Evolutionary conservation across 306 rosid genomes (phyloP), one percentile per base, ranked within the genome.

Genomic region (Hippophae rhamnoides): DNA sequence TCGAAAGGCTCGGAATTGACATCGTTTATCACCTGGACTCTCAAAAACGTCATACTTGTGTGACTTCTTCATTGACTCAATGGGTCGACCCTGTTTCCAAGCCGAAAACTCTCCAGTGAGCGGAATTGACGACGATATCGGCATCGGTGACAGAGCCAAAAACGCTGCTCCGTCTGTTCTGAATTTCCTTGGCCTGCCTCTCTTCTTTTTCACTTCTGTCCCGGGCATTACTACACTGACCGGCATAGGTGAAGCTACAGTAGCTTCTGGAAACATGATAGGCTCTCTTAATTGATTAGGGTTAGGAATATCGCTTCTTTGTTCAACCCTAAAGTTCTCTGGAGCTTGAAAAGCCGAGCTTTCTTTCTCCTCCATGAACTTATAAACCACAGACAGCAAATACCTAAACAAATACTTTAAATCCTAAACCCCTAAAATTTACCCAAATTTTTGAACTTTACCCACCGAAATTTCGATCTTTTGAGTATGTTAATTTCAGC

Each of bases 61-160:
- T 10, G 83, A 70, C 78, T 87, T 90, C 74, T 81, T 90, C 67
- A 75, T 45, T 13, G 93, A 70, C 60, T 78, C 96, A 40, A 61
- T 8, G 0, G 93, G 77, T 67, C 84, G 74, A 50, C 94, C 95
- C 31, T 77, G 72, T 76, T 90, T 87, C 96, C 95, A 87, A 42
- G 57, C 65, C 12, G 95, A 80, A 69, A 72, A 87, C 40, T 87
- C 96, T 46, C 92, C 98, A n/a, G 89, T 79, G 72, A 92, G 80
- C 1, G 96, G 98, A 69, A 92, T 84, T n/a, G 96, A 87, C 1
- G 96, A 59, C 10, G 98, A 92, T 56, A 92, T 92, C 43, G 98
- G 98, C 98, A 92, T 87, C 51, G 98, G 98, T 2, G 98, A 87
- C 70, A 87, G 57, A 46, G 96, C 80, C 60, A 64, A 14, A 2